Conservation (phyloP, 2,329 filamentous ascomycete genomes). For the Fusarium sulawesiense region DNA sequence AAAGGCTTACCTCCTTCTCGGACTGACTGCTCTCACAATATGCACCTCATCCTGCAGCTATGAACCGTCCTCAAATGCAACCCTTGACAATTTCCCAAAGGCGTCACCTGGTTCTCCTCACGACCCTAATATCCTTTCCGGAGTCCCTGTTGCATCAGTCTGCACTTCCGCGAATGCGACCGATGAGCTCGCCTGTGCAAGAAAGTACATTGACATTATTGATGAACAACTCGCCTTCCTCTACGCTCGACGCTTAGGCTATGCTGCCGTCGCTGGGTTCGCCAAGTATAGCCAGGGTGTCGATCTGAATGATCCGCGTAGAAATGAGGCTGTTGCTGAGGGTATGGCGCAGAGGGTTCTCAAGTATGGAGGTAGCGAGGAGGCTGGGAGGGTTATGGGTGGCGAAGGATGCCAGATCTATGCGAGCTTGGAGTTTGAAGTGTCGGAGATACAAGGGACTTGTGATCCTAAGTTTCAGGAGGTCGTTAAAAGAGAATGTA, state of each 20-base stretch:
- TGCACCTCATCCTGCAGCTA: background rate
- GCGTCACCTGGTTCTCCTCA: background rate
- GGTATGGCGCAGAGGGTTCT: slow-evolving; percentile 27
- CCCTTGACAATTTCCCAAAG: background rate
- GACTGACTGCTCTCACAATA: background rate
- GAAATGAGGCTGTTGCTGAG: slow-evolving; percentile 22
- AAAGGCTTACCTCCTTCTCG: background rate
- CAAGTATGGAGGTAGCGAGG: slow-evolving; percentile 29
- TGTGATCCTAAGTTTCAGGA: background rate
- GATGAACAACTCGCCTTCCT: slow-evolving; percentile 34
- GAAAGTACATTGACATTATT: slow-evolving; percentile 32
- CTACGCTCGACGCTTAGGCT: slow-evolving; percentile 29
- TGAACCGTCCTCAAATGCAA: background rate
- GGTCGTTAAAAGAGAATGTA: background rate
- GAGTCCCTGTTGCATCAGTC: slow-evolving; percentile 1
- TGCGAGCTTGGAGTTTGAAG: slow-evolving; percentile 31
- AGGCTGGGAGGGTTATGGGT: slow-evolving; percentile 26
- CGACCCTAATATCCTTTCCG: slow-evolving; percentile 48
- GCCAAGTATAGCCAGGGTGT: slow-evolving; percentile 14
- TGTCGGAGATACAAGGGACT: background rate
- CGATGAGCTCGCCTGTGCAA: slow-evolving; percentile 11
- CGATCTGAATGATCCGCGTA: slow-evolving; percentile 19
- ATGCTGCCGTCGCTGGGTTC: slow-evolving; percentile 28
- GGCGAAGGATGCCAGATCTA: slow-evolving; percentile 36
- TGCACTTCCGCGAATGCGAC: background rate